Evolutionary conservation across 257 asterid genomes (phyloP).

Genomic region (Solanum bulbocastanum): DNA sequence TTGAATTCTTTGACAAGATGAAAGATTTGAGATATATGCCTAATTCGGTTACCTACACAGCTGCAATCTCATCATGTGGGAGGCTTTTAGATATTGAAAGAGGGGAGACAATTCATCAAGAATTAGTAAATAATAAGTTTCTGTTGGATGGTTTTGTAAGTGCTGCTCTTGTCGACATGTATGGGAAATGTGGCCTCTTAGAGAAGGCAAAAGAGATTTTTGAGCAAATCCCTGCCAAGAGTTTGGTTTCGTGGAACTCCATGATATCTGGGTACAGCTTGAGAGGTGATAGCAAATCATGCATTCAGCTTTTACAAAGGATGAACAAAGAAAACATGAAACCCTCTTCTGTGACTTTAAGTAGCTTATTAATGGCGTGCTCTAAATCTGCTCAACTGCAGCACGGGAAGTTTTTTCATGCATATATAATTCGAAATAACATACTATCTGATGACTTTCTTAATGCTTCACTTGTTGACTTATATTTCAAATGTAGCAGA

Average conservation of each 20-base stretch:
- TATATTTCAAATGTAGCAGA: conserved; percentile 62
- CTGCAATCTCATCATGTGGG: conserved; percentile 61
- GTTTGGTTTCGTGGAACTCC: conserved; percentile 72
- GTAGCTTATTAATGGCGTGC: conserved; percentile 48
- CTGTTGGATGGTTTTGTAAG: conserved; percentile 43
- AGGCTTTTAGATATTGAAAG: conserved; percentile 46
- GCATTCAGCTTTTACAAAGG: conserved; percentile 36
- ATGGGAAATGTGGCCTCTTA: conserved; percentile 62
- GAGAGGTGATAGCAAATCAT: conserved; percentile 46
- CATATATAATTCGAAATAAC: conserved; percentile 34
- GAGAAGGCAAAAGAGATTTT: conserved; percentile 53
- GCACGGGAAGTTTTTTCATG: conserved; percentile 59
- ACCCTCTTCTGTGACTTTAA: conserved; percentile 51
- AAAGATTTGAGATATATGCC: conserved; percentile 37
- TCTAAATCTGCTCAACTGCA: conserved; percentile 45
- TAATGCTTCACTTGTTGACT: conserved; percentile 44
- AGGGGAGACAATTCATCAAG: conserved; percentile 50
- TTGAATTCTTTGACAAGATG: conserved; percentile 59
- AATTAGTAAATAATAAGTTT: conserved; percentile 27
- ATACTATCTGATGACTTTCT: conserved; percentile 33
- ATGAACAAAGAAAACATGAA: conserved; percentile 34
- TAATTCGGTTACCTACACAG: conserved; percentile 57
- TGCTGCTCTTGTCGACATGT: conserved; percentile 75
- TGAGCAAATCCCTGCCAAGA: conserved; percentile 36
- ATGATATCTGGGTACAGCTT: conserved; percentile 63